Percentiles rank a stretch among this genome's conserved stretches.
Conservation (phyloP, 768 basidiomycete species). For the Mycena vulgaris region DNA sequence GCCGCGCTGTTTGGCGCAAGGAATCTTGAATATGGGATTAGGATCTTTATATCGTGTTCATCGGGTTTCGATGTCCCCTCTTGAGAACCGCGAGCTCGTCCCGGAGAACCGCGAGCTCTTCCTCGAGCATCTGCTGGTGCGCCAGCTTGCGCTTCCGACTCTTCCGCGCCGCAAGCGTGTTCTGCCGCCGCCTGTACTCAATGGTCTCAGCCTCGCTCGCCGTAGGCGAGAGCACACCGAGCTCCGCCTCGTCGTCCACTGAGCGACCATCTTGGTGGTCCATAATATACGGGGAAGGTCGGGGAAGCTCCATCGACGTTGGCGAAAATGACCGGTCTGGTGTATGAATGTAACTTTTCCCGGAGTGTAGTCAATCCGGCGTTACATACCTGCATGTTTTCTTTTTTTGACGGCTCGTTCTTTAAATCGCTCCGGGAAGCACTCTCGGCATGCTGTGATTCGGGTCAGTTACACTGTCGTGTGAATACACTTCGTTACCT, state of each 20-base stretch:
- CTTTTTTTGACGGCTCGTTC: too few species aligned
- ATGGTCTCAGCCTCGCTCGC: conserved; percentile 67
- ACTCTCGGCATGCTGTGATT: background rate
- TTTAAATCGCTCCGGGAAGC: background rate
- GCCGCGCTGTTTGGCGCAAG: conserved; percentile 22
- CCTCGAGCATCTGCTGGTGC: conserved; percentile 71
- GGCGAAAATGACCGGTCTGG: too few species aligned
- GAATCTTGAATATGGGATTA: background rate
- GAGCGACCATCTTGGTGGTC: too few species aligned
- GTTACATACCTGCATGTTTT: background rate
- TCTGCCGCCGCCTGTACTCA: conserved; percentile 76
- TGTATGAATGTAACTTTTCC: background rate
- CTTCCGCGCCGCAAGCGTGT: too few species aligned
- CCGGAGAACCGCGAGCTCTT: conserved; percentile 49
- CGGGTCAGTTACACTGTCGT: background rate
- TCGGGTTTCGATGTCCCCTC: too few species aligned
- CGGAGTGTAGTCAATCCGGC: background rate
- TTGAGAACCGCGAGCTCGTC: too few species aligned
- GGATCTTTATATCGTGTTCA: background rate
- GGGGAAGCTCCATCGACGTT: too few species aligned
- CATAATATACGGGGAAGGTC: too few species aligned
- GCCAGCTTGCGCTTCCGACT: conserved; percentile 77
- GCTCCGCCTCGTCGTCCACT: conserved; percentile 57
- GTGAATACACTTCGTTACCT: background rate
- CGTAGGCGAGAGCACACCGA: conserved; percentile 40